Evolutionary conservation across 768 basidiomycete genomes (phyloP).

Genomic region (Pisolithus albus): DNA sequence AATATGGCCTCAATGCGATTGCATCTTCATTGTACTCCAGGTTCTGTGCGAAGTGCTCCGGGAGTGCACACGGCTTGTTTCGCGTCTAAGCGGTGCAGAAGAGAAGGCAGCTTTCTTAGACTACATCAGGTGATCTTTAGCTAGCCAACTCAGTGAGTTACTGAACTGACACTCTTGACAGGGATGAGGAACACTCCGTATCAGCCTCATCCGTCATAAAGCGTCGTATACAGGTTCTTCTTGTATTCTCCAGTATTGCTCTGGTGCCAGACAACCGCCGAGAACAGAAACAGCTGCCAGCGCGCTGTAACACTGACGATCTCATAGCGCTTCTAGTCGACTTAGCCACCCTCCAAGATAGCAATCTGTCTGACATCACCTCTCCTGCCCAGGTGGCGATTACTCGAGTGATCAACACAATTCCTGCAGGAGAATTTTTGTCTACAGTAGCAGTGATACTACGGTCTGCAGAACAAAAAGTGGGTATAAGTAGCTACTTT

Average conservation of each 20-base stretch:
- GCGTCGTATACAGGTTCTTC: conserved; percentile 60
- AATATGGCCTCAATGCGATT: not conserved
- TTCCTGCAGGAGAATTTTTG: conserved; percentile 69
- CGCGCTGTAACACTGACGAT: conserved; percentile 30
- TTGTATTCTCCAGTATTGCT: conserved; percentile 55
- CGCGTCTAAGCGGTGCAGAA: conserved; percentile 33
- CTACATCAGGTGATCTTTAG: conserved; percentile 36
- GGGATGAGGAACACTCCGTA: conserved; percentile 53
- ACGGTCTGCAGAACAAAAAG: conserved; percentile 44
- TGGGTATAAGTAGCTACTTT: conserved; percentile 24
- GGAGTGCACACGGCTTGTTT: conserved; percentile 57
- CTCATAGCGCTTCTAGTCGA: conserved; percentile 45
- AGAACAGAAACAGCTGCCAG: not conserved
- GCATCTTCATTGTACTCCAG: conserved; percentile 27
- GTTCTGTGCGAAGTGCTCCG: conserved; percentile 56
- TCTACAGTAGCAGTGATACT: conserved; percentile 49
- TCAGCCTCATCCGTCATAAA: conserved; percentile 39
- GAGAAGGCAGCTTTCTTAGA: conserved; percentile 48
- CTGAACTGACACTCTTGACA: conserved; percentile 17
- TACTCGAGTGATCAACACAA: conserved; percentile 47
- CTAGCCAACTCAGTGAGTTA: not conserved
- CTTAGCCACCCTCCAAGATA: conserved; percentile 35
- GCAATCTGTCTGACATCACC: conserved; percentile 39
- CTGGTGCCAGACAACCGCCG: conserved; percentile 31
- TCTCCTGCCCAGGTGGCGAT: conserved; percentile 45